phyloP scores from a whole-genome alignment of 2,329 filamentous ascomycete genomes.

The Diplodia seriata region DNA sequence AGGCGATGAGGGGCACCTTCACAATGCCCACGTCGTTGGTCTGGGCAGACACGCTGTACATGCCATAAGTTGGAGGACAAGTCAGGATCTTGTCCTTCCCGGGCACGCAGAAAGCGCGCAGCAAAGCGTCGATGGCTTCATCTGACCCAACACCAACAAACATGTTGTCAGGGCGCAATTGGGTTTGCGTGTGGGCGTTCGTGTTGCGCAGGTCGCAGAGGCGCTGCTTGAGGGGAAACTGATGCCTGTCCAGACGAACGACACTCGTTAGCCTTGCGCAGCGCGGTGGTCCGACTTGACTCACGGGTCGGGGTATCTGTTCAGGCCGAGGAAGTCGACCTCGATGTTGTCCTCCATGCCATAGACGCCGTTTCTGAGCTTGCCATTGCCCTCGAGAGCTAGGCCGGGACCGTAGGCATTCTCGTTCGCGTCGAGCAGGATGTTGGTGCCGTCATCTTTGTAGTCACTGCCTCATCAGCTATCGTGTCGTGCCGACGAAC shows the following conservation, averaged over 20 bases:
- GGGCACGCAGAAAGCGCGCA: slow-evolving; percentile 91
- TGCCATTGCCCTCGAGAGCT: slow-evolving; percentile 56
- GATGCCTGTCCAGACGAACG: slow-evolving; percentile 61
- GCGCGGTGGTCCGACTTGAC: slow-evolving; percentile 33
- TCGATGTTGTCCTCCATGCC: slow-evolving; percentile 56
- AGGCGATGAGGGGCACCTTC: slow-evolving; percentile 79
- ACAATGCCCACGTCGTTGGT: slow-evolving; percentile 90
- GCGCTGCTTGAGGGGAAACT: slow-evolving; percentile 81
- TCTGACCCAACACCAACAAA: slow-evolving; percentile 97
- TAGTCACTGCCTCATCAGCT: slow-evolving; percentile 74
- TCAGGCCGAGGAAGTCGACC: slow-evolving; percentile 80
- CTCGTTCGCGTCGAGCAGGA: slow-evolving; percentile 97
- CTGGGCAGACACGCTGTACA: slow-evolving; percentile 94
- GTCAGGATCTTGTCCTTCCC: slow-evolving; percentile 89
- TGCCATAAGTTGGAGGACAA: slow-evolving; percentile 96
- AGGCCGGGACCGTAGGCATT: slow-evolving; percentile 92
- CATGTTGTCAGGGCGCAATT: slow-evolving; percentile 81
- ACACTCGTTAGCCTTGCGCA: neutral
- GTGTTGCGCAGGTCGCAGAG: slow-evolving; percentile 89
- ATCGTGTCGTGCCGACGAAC: slow-evolving; percentile 38
- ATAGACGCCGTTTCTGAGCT: slow-evolving; percentile 54
- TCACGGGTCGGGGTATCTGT: slow-evolving; percentile 91
- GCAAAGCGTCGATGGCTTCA: slow-evolving; percentile 92
- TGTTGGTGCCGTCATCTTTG: slow-evolving; percentile 95
- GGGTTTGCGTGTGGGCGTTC: slow-evolving; percentile 69